Evolutionary conservation across 2,329 filamentous ascomycete species (phyloP), one percentile per base, ranked within the genome.

Genomic region (Cytospora leucostoma): DNA sequence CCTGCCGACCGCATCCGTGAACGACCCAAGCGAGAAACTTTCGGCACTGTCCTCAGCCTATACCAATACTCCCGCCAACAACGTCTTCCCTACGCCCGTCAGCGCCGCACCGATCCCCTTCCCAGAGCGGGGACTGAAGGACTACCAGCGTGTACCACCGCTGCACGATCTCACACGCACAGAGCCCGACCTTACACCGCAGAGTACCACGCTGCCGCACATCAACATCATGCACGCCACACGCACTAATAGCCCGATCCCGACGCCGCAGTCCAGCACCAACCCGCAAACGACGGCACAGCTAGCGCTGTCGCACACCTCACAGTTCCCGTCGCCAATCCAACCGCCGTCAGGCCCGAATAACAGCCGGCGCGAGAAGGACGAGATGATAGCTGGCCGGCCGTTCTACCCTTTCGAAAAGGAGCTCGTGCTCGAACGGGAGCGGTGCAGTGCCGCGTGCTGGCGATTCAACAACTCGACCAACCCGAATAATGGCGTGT

Each of bases 391-490:
- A 17, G 82, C 82, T 37, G 91, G 91, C 13, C 84, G 90, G 49
- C 83, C 86, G n/a, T 98, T 92, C 75, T 88, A 88, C 65, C 91
- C 91, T 7, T 93, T 89, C 67, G 88, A 92, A 72, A 84, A 87
- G 65, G 88, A 92, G 70, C 83, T 99, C 6, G 84, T 91, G 15
- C 82, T 91, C 21, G 93, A 97, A 71, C 89, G 94, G n/a, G 88
- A 95, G 72, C 84, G 89, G 61, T 98, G 94, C 77, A 89, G 87
- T 67, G 84, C 86, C 13, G 92, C 92, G 5, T 88, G 94, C 70
- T 93, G 89, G 84, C 83, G 88, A 57, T 97, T 95, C 78, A 97
- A 97, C 76, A 92, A 90, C 74, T 89, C 90, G 19, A 88, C 86
- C 35, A 92, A 92, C 69, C 89, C 91, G 1, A 85, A 87, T 61